Evolutionary conservation across 2,329 filamentous ascomycete species (phyloP).

Genomic region (Taxawa tesnikishii): DNA sequence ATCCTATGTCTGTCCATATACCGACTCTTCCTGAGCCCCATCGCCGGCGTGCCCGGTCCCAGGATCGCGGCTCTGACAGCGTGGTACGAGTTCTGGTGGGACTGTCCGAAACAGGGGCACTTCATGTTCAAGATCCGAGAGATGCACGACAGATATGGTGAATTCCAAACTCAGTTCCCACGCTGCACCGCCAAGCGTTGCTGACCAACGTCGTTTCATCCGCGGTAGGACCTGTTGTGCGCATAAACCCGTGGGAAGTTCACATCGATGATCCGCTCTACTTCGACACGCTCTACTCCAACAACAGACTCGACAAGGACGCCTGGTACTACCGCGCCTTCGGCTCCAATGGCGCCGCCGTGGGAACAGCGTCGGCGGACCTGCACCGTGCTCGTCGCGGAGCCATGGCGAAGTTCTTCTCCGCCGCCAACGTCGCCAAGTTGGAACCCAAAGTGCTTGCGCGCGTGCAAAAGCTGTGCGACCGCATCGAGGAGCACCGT

Average conservation of each 20-base stretch:
- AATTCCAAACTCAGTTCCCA: no score
- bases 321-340: background rate
- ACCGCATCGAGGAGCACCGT: no score
- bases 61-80: slow-evolving; percentile 14
- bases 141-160: slow-evolving; percentile 16
- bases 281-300: slow-evolving; percentile 21
- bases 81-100: slow-evolving; percentile 18
- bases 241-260: slow-evolving; percentile 24
- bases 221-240: slow-evolving; percentile 21
- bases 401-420: slow-evolving; percentile 31
- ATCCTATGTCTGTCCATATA: slow-evolving; percentile 9
- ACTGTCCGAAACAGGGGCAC: slow-evolving; percentile 13
- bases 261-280: slow-evolving; percentile 23
- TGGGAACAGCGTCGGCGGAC: slow-evolving; percentile 24
- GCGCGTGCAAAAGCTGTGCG: no score
- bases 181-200: no score
- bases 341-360: slow-evolving; percentile 5
- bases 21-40: slow-evolving; percentile 13
- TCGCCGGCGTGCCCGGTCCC: slow-evolving; percentile 16
- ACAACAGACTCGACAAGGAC: slow-evolving; percentile 7
- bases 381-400: slow-evolving; percentile 28
- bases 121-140: slow-evolving; percentile 15
- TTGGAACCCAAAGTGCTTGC: no score
- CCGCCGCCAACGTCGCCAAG: slow-evolving; percentile 11
- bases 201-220: background rate